A percentile compares a stretch with the other conserved stretches of the same genome.
Conservation (phyloP, 1,284 basidiomycete genomes). For the Schizophyllum commune region DNA sequence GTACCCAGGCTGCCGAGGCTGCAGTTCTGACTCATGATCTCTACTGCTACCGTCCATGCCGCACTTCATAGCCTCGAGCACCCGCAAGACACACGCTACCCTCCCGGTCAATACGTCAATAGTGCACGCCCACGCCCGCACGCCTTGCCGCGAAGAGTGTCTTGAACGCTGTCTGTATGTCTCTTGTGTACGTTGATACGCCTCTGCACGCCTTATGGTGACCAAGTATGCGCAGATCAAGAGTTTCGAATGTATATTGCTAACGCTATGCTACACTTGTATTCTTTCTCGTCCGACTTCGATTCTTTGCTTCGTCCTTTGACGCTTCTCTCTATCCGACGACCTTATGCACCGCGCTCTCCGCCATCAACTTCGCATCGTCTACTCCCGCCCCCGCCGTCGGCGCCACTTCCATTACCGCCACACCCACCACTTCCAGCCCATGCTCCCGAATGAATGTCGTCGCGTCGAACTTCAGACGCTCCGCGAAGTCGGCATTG, state of each 20-base stretch:
- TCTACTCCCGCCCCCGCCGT: not conserved
- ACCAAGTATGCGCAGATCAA: too few relatives aligned
- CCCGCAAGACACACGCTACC: too few relatives aligned
- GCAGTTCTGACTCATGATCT: constrained; percentile 71
- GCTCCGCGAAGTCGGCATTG: not conserved
- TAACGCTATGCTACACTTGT: not conserved
- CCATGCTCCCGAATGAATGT: not conserved
- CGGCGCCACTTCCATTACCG: not conserved
- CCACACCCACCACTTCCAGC: not conserved
- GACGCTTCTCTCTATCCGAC: not conserved
- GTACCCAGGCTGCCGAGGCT: constrained; percentile 65
- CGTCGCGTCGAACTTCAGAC: constrained; percentile 1
- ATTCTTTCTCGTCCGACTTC: not conserved
- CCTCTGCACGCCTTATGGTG: too few relatives aligned
- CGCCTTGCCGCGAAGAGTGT: too few relatives aligned
- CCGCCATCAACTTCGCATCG: not conserved
- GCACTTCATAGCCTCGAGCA: not conserved
- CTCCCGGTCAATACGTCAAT: too few relatives aligned
- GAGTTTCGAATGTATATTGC: too few relatives aligned
- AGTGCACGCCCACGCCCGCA: too few relatives aligned
- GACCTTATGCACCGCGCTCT: not conserved
- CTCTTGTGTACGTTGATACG: too few relatives aligned
- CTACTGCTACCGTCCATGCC: not conserved
- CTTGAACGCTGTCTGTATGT: too few relatives aligned
- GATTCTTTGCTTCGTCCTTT: too few relatives aligned